Evolutionary conservation across 2,329 filamentous ascomycete genomes (phyloP).

Genomic region (Stachybotrys chartarum): DNA sequence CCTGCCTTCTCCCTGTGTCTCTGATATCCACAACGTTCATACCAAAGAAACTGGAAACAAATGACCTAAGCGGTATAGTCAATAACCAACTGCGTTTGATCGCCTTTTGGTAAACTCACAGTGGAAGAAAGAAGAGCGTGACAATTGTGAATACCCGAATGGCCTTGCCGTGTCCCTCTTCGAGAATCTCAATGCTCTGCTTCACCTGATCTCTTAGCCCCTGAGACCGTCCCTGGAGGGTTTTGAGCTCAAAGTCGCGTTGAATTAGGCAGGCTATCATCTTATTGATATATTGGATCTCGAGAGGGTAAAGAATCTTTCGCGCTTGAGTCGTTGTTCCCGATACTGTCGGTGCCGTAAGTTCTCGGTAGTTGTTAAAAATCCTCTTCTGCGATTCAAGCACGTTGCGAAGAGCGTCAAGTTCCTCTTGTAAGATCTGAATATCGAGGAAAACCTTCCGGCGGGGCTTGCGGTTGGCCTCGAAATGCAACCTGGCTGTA

Average conservation of each 20-base stretch:
- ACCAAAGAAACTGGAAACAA: background rate
- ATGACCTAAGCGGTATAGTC: background rate
- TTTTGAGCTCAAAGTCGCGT: background rate
- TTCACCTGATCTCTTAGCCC: constrained; percentile 4
- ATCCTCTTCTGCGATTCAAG: background rate
- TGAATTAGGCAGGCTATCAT: background rate
- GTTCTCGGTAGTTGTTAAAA: background rate
- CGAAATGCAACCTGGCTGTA: background rate
- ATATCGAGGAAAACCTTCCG: background rate
- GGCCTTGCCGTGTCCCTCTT: constrained; percentile 18
- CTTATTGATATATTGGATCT: background rate
- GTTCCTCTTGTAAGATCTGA: background rate
- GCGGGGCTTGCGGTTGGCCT: background rate
- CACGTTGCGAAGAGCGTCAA: background rate
- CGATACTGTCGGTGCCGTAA: background rate
- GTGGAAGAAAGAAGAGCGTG: background rate
- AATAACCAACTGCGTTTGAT: background rate
- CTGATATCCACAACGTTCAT: background rate
- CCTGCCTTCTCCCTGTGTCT: background rate
- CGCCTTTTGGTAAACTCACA: constrained; percentile 7
- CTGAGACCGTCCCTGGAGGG: background rate
- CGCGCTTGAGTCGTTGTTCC: background rate
- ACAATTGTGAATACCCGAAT: constrained; percentile 26
- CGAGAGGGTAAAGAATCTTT: background rate
- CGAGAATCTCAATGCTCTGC: constrained; percentile 10